These are phyloP conservation scores for Hortaea werneckii DNA, from an alignment of 2,329 filamentous ascomycete genomes.

Conservation along the genomic window DNA sequence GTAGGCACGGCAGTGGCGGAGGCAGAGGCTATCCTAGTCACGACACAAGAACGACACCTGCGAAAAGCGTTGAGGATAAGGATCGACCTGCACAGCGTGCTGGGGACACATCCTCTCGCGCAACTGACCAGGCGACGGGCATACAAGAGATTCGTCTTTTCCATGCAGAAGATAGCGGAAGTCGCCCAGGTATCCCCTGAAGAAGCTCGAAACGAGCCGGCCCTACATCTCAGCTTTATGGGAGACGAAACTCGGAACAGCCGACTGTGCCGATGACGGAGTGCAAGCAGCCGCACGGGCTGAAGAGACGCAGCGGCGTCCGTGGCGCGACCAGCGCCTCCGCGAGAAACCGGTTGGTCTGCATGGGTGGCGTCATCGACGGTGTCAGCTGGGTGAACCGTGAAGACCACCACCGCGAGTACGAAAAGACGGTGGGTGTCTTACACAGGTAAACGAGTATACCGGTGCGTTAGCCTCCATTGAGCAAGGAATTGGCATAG, in stretches of 20 bases:
- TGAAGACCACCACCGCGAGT: too few relatives aligned
- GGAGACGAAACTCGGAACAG: background rate
- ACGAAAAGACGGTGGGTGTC: too few relatives aligned
- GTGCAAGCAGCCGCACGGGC: too few relatives aligned
- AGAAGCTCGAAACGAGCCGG: background rate
- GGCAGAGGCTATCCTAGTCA: background rate
- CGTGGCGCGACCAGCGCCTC: background rate
- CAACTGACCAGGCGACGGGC: background rate
- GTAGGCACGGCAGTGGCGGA: background rate
- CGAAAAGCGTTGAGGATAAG: background rate
- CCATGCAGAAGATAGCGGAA: background rate
- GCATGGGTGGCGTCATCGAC: too few relatives aligned
- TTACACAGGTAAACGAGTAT: too few relatives aligned
- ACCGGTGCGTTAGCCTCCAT: too few relatives aligned
- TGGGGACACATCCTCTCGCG: background rate
- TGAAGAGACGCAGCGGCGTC: background rate
- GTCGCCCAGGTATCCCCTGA: background rate
- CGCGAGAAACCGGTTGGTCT: background rate
- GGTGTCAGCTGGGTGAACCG: too few relatives aligned
- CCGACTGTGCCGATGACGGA: background rate
- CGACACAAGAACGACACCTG: background rate
- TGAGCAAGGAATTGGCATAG: too few relatives aligned
- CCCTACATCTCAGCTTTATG: background rate
- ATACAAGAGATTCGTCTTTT: background rate
- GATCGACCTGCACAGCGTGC: background rate